Conservation (phyloP, 176 grass and related monocot genomes). For the Canna indica region DNA sequence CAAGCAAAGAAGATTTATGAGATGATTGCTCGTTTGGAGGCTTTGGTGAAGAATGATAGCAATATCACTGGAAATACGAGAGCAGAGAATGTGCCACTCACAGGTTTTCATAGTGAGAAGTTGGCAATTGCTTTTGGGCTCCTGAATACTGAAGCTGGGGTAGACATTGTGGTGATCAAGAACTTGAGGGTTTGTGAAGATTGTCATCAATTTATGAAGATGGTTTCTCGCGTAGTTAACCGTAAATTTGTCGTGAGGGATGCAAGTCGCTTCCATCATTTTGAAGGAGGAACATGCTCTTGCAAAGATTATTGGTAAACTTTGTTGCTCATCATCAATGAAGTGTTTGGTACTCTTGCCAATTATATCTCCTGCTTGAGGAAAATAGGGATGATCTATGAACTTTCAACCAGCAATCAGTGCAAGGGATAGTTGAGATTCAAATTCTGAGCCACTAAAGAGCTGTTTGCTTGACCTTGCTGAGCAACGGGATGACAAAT, state of each 20-base stretch:
- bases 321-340: neutral
- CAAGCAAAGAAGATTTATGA: conserved; percentile 51
- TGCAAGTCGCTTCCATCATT: conserved; percentile 68
- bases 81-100: neutral
- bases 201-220: conserved; percentile 54
- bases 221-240: conserved; percentile 23
- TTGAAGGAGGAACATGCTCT: conserved; percentile 39
- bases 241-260: conserved; percentile 49
- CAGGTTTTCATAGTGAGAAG: conserved; percentile 61
- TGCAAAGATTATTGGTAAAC: conserved; percentile 55
- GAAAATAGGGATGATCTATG: too few species aligned
- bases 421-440: too few species aligned
- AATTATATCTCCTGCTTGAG: neutral
- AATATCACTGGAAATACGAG: neutral
- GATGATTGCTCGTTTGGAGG: conserved; percentile 38
- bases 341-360: neutral
- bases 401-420: too few species aligned
- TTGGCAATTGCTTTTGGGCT: conserved; percentile 51
- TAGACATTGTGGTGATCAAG: conserved; percentile 69
- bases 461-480: too few species aligned
- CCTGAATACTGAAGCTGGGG: conserved; percentile 31
- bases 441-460: too few species aligned
- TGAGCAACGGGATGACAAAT: too few species aligned
- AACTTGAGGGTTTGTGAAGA: conserved; percentile 62
- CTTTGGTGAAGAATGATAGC: conserved; percentile 26